Conservation (phyloP, 495 filamentous ascomycete species). For the Lepidopterella palustris region DNA sequence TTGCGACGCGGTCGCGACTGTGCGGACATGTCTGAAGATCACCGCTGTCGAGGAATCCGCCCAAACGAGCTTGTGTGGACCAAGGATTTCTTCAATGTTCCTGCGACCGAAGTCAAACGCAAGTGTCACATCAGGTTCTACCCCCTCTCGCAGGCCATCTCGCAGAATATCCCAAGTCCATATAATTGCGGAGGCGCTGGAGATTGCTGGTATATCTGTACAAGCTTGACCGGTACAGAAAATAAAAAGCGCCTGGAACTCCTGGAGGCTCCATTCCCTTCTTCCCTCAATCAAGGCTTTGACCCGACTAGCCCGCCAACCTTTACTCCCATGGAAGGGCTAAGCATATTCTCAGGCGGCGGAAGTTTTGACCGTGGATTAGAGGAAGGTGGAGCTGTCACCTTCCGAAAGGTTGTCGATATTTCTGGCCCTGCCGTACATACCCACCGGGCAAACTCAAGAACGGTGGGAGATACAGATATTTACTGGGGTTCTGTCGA, state of each 20-base stretch:
- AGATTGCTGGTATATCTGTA: constrained; percentile 50
- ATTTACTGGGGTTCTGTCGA: constrained; percentile 65
- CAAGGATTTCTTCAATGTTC: constrained; percentile 39
- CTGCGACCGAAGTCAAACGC: constrained; percentile 40
- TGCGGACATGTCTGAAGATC: constrained; percentile 21
- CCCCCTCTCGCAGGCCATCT: constrained; percentile 24
- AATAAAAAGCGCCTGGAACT: not conserved
- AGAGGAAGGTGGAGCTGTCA: constrained; percentile 60
- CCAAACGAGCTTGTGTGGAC: constrained; percentile 64
- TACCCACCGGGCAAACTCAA: constrained; percentile 58
- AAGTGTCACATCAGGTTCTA: constrained; percentile 57
- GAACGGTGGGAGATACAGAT: constrained; percentile 24
- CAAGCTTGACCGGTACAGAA: not conserved
- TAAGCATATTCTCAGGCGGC: constrained; percentile 68
- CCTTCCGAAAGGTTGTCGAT: constrained; percentile 60
- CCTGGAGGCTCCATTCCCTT: not conserved
- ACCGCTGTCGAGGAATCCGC: constrained; percentile 19
- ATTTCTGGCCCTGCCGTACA: constrained; percentile 55
- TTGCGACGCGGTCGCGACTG: constrained; percentile 42
- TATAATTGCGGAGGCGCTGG: constrained; percentile 58
- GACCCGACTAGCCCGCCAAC: constrained; percentile 37
- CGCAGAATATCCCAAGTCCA: constrained; percentile 48
- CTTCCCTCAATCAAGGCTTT: constrained; percentile 49
- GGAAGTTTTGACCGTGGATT: constrained; percentile 68
- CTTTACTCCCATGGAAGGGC: constrained; percentile 44